phyloP scores from a whole-genome alignment of 768 basidiomycete genomes.

The Collybia sordida region DNA sequence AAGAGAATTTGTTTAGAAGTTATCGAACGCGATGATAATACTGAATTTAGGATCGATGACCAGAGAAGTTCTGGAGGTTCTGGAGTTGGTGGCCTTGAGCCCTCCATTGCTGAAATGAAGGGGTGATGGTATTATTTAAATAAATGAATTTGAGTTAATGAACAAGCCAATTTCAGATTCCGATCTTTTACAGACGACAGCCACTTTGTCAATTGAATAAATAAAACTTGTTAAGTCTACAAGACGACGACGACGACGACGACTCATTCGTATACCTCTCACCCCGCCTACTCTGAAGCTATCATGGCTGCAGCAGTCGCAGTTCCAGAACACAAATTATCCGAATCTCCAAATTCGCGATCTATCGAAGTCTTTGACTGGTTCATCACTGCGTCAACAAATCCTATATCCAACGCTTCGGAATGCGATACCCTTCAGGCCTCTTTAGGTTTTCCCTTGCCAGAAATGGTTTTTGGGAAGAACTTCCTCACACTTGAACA shows the following conservation, averaged over 20 bases:
- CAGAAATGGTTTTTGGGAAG: conserved; percentile 96
- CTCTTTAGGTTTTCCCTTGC: conserved; percentile 72
- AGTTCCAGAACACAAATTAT: conserved; percentile 62
- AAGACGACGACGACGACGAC: background rate
- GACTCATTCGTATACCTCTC: background rate
- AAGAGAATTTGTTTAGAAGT: conserved; percentile 87
- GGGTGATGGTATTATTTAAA: too few species aligned
- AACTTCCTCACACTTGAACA: conserved; percentile 76
- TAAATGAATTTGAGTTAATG: background rate
- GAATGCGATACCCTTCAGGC: conserved; percentile 73
- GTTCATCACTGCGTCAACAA: conserved; percentile 68
- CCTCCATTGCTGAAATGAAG: conserved; percentile 34
- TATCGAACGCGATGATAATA: conserved; percentile 77
- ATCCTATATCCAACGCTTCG: conserved; percentile 76
- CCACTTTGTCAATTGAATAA: too few species aligned
- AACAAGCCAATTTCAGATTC: conserved; percentile 16
- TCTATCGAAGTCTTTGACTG: conserved; percentile 68
- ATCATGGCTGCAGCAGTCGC: conserved; percentile 42
- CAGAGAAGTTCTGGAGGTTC: conserved; percentile 83
- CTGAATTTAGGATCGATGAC: conserved; percentile 89
- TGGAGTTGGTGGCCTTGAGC: conserved; percentile 65
- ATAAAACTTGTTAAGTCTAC: background rate
- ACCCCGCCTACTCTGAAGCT: conserved; percentile 13
- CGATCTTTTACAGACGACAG: conserved; percentile 9
- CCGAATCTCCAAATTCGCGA: conserved; percentile 69